Percentiles rank a stretch among this genome's conserved stretches.
Evolutionary conservation across 192 early-diverging fungal species (phyloP).

Genomic region (Podila horticola): DNA sequence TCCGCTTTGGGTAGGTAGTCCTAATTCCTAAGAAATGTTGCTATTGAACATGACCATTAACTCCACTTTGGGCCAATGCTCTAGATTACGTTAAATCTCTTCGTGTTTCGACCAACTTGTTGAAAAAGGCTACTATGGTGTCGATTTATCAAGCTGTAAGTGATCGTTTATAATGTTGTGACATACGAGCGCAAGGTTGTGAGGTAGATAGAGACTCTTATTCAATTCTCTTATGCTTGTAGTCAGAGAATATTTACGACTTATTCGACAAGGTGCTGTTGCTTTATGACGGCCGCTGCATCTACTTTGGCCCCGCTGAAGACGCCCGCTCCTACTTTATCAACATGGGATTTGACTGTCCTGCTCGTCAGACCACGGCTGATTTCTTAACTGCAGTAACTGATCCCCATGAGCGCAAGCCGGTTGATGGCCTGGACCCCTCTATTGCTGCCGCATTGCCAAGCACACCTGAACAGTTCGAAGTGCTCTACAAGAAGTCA

Average conservation of each 20-base stretch:
- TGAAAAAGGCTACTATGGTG: constrained; percentile 66
- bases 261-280: constrained; percentile 75
- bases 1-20: constrained; percentile 61
- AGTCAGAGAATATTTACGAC: constrained; percentile 74
- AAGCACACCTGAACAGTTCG: constrained; percentile 66
- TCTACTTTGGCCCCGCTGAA: constrained; percentile 70
- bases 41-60: too few relatives aligned
- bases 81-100: constrained; percentile 77
- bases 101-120: constrained; percentile 74
- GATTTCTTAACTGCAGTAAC: constrained; percentile 79
- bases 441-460: constrained; percentile 52
- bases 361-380: constrained; percentile 69
- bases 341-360: constrained; percentile 65
- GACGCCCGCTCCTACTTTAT: constrained; percentile 68
- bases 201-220: not conserved
- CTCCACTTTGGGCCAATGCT: not conserved
- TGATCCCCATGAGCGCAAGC: constrained; percentile 63
- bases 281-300: constrained; percentile 70
- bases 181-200: too few relatives aligned
- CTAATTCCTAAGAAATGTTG: too few relatives aligned
- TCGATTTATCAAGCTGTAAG: constrained; percentile 73
- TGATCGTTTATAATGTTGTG: constrained; percentile 49
- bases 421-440: constrained; percentile 60
- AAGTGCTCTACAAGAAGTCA: constrained; percentile 57
- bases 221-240: not conserved